Evolutionary conservation across 1,139 yeast genomes (phyloP), one percentile per base, ranked within the genome.

Genomic region (Candida sanyaensis): DNA sequence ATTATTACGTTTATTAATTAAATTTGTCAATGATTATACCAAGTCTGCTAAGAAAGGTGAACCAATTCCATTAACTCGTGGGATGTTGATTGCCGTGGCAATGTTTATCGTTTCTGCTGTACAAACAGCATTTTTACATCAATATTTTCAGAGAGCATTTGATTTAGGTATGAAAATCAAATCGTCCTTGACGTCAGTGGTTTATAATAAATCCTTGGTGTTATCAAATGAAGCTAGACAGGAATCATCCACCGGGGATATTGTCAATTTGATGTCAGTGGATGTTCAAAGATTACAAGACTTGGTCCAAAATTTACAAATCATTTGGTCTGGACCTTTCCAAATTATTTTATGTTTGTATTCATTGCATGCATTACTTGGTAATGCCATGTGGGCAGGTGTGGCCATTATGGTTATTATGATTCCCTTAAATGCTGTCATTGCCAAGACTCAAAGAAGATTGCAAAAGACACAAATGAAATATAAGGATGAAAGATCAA

Each of bases 341-440:
- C 99, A 93, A 71, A 85, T 93, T 58, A 58, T 80, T 39, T 71
- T 93, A 50, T 93, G 98, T 75, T 77, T 93, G 57, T 68, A 77
- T 48, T 87, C 96, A 4, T 74, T 93, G 48, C 82, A 93, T 65
- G 79, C 81, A 7, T 69, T 93, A 50, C 72, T 93, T 50, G 98
- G 98, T 34, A 83, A 86, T 56, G 80, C 96, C 28, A 93, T 93
- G 98, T 92, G 98, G 97, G 88, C 96, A 41, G 99, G 99, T 67
- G 96, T 93, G 27, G 69, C 79, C 12, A 83, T 93, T 50, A 86
- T 93, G 86, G 63, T 88, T 6, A 63, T 92, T 43, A 86, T 92
- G 86, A 85, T 93, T 57, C 97, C 98, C 8, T 64, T 91, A 48
- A 93, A 93, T 64, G 85, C 92, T 1, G 66, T 74, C 34, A 75